Evolutionary conservation across 495 filamentous ascomycete species (phyloP), one percentile per base, ranked within the genome.

Genomic region (Penicillium goetzii): DNA sequence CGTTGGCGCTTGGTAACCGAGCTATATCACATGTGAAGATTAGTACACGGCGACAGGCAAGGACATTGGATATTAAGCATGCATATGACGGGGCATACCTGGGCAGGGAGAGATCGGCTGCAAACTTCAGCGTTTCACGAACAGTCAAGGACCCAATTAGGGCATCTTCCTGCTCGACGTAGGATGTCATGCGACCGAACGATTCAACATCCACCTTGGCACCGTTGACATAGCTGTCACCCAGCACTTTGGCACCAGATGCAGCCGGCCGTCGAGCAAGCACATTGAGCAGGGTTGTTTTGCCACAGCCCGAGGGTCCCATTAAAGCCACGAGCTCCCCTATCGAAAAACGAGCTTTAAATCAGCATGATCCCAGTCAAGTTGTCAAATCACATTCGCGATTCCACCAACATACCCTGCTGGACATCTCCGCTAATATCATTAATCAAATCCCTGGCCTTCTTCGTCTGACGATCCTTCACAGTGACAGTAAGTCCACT

Each of bases 141-240:
- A 92, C 89, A 0, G 90, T 93, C 62, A 94, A 78, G 0, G 88
- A 87, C 17, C 91, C 91, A 50, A 93, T 89, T 6, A 96, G 78
- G 4, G 89, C 85, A 80, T 96, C 91, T 59, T 93, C 90, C 75
- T 94, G 91, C 81, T 96, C 91, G 14, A 96, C 91, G 69, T 91
- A 93, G 21, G 86, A 84, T 51, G 79, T 85, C 56, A 91, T 77
- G 25, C 80, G 76, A n/a, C 64, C 68, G 51, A 78, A 81, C 0
- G 72, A 61, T 5, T 59, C 56, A 11, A 62, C 67, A 23, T 70
- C 77, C 15, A 74, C 60, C 25, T 70, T 68, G 0, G 59, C 66
- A 38, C 88, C 88, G 69, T 92, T 90, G 62, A 92, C 75, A 53
- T 81, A 80, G 54, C 84, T 74, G 2, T 79, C 65, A 25, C 83